Evolutionary conservation across 768 basidiomycete species (phyloP).

Genomic region (Podaxis rugospora): DNA sequence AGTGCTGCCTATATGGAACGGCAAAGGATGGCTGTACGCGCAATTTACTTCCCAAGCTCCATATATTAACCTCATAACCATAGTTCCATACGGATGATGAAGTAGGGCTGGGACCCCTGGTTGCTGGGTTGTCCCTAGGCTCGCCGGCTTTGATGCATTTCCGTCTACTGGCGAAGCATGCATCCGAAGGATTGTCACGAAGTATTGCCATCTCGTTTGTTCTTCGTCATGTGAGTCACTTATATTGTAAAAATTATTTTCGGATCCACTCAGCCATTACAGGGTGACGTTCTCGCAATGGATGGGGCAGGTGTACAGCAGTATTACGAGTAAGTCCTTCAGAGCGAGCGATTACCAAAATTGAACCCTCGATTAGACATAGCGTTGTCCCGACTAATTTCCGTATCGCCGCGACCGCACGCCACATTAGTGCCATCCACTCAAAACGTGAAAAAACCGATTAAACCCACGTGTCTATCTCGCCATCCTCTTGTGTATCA

Average conservation of each 20-base stretch:
- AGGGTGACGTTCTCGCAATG: slow-evolving; percentile 82
- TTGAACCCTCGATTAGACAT: slow-evolving; percentile 42
- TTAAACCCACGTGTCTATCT: not conserved
- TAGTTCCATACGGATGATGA: slow-evolving; percentile 83
- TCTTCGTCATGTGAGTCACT: slow-evolving; percentile 56
- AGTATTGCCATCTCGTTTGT: slow-evolving; percentile 47
- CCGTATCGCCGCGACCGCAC: slow-evolving; percentile 77
- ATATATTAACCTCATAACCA: not conserved
- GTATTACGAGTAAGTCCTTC: slow-evolving; percentile 59
- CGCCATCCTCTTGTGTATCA: not conserved
- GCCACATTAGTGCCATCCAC: slow-evolving; percentile 42
- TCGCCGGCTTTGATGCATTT: slow-evolving; percentile 81
- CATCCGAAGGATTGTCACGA: slow-evolving; percentile 24
- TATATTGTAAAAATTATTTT: slow-evolving; percentile 6
- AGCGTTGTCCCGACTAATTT: slow-evolving; percentile 72
- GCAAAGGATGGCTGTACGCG: slow-evolving; percentile 75
- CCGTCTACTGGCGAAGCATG: slow-evolving; percentile 41
- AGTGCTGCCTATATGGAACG: slow-evolving; percentile 82
- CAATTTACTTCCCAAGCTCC: not conserved
- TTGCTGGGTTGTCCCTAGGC: slow-evolving; percentile 76
- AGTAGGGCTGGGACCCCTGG: slow-evolving; percentile 62
- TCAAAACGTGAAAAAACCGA: slow-evolving; percentile 13
- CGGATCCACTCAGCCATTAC: not conserved
- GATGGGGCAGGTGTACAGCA: slow-evolving; percentile 65
- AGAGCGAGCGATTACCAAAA: not conserved